A percentile compares a stretch with the other conserved stretches of the same genome.
These are phyloP conservation scores for Quercus suber DNA, from an alignment of 306 rosid species.

Conservation along the genomic window DNA sequence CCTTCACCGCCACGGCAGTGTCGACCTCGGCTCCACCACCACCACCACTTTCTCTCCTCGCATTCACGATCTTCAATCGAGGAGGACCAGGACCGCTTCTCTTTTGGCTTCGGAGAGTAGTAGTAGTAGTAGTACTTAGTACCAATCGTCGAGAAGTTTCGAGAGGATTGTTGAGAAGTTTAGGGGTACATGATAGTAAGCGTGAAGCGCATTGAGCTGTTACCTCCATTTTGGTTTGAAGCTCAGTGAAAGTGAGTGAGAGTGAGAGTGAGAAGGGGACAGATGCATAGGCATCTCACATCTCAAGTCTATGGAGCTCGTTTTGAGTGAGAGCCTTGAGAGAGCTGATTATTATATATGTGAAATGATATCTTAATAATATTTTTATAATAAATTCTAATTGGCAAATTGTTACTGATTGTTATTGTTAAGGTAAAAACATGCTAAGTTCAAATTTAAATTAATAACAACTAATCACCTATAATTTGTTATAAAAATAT, in stretches of 20 bases:
- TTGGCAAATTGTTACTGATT: fast-evolving
- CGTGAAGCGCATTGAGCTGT: neutral
- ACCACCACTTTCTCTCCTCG: conserved; percentile 9
- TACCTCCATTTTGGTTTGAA: conserved; percentile 18
- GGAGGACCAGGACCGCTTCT: neutral
- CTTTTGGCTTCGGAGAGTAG: neutral
- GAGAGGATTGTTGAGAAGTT: neutral
- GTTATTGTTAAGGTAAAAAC: fast-evolving
- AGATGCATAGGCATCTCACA: neutral
- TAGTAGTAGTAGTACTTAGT: neutral
- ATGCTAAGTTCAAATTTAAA: fast-evolving
- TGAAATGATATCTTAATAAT: fast-evolving
- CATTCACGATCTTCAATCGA: neutral
- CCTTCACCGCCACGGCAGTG: conserved; percentile 24
- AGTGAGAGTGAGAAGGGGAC: neutral
- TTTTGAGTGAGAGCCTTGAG: neutral
- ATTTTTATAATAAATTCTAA: no score
- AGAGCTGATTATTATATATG: neutral
- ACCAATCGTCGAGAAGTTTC: neutral
- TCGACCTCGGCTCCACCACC: conserved; percentile 14
- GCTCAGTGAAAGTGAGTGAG: neutral
- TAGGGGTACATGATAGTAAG: conserved; percentile 8
- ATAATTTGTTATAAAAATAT: no score
- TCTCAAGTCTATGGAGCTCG: neutral
- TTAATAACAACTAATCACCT: conserved; percentile 14